Conservation (phyloP, 768 basidiomycete genomes). For the Floccularia luteovirens region DNA sequence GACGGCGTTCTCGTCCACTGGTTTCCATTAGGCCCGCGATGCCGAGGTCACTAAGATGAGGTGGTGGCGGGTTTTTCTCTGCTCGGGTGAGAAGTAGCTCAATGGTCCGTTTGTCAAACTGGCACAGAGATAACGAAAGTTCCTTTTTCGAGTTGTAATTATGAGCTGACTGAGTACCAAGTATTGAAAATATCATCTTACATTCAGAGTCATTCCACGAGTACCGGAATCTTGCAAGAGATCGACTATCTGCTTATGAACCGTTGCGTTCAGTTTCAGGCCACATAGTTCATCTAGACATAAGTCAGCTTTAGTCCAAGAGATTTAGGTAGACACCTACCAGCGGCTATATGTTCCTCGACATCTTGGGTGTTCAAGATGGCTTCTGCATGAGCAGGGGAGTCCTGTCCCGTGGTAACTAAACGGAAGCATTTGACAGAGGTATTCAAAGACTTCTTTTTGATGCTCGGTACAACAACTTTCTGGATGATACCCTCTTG, state of each 20-base stretch:
- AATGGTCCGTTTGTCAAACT: slow-evolving; percentile 76
- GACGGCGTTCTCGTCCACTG: slow-evolving; percentile 77
- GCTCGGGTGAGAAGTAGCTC: slow-evolving; percentile 74
- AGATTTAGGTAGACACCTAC: too few species aligned
- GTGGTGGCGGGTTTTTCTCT: slow-evolving; percentile 54
- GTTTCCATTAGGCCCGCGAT: slow-evolving; percentile 75
- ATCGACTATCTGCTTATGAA: slow-evolving; percentile 77
- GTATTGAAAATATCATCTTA: slow-evolving; percentile 19
- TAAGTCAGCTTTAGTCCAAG: too few species aligned
- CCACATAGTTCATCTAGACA: slow-evolving; percentile 26
- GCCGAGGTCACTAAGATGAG: slow-evolving; percentile 66
- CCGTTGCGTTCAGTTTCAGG: slow-evolving; percentile 52
- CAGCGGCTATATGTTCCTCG: too few species aligned
- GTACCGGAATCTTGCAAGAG: slow-evolving; percentile 62
- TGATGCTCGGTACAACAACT: slow-evolving; percentile 57
- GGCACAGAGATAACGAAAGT: slow-evolving; percentile 49
- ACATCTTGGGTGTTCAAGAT: too few species aligned
- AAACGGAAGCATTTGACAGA: slow-evolving; percentile 65
- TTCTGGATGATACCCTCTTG: slow-evolving; percentile 70
- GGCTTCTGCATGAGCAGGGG: too few species aligned
- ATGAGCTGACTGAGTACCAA: background rate
- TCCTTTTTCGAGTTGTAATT: slow-evolving; percentile 34
- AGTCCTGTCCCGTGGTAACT: too few species aligned
- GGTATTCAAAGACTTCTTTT: slow-evolving; percentile 34
- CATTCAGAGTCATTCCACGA: slow-evolving; percentile 66